Base-by-base conservation (phyloP, 1,284 basidiomycete genomes). In the Naganishia liquefaciens region DNA sequence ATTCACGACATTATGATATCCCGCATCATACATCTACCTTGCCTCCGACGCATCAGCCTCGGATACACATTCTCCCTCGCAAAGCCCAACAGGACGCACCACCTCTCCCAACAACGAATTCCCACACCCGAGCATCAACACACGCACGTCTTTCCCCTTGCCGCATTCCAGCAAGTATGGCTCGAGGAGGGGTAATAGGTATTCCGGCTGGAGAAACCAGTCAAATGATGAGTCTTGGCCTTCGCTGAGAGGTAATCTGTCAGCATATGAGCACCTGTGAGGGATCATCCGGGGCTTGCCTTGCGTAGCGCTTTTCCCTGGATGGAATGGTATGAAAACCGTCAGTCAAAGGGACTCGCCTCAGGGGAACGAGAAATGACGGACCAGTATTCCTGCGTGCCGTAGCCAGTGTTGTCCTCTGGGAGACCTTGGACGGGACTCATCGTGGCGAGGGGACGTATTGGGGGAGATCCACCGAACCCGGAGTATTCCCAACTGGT, bases 101-200 rank as follows among this genome's bases (percentile, higher is more conserved):
- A 72, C 75, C 69, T 79, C 77, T 19, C 74, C 68, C 49, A 93
- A 79, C 61, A 80, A 87, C 3, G 90, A 91, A 77, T 94, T 95
- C 5, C 93, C 93, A 73, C 93, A 95, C 53, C 93, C 93, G 9
- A 96, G 84, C 85, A 95, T 91, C 65, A 94, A 77, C 69, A 95
- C 89, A 33, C 84, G 80, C 0, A 87, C 82, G 3, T 77, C 76
- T 73, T 85, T 89, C 65, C 86, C 73, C 28, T 57, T 50, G 25
- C 70, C 50, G 25, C 69, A 67, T n/a, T 49, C 62, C 3, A 70
- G 73, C 5, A 77, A 23, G 37, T 52, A 54, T 21, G 72, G 70
- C 39, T 72, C 71, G 30, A 79, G 71, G 43, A 79, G 64, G 17
- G 76, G 78, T 15, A 79, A 63, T 11, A 79, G 72, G 64, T 78